These are phyloP conservation scores for Chenopodium quinoa DNA, from an alignment of 148 eudicot genomes.

Conservation along the genomic window DNA sequence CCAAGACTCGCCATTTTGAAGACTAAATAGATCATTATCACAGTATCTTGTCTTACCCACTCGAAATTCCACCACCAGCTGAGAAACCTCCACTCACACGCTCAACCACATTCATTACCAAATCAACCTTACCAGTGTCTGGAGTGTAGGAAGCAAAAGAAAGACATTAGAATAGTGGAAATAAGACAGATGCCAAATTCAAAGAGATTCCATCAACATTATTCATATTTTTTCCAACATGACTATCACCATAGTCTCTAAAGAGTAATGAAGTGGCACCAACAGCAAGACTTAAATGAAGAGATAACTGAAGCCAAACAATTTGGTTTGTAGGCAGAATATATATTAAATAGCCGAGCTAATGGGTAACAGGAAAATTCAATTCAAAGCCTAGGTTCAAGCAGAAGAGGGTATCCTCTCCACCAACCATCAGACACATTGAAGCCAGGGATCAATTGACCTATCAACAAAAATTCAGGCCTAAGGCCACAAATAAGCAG, in stretches of 20 bases:
- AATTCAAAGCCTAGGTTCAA: conserved; percentile 1
- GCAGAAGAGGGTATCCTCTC: not conserved
- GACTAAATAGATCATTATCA: not conserved
- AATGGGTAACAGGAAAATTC: not conserved
- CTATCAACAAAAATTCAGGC: not conserved
- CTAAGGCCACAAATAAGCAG: not conserved
- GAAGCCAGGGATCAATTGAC: not conserved
- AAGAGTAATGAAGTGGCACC: not conserved
- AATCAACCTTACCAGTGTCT: conserved; percentile 97
- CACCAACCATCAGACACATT: not conserved
- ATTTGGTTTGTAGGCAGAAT: not conserved
- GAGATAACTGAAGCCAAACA: not conserved
- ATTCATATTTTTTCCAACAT: not conserved
- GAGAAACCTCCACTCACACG: conserved; percentile 97
- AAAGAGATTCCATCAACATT: not conserved
- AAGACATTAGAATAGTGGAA: not conserved
- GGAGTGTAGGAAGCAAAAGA: conserved; percentile 16
- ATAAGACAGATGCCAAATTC: conserved; percentile 2
- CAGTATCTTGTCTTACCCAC: conserved; percentile 64
- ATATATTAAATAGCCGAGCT: not conserved
- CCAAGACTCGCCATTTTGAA: not conserved
- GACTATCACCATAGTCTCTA: not conserved
- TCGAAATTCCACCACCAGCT: conserved; percentile 99
- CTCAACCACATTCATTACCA: conserved; percentile 91
- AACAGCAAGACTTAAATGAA: not conserved